A percentile compares a stretch with the other conserved stretches of the same genome.
These are phyloP conservation scores for Saprolegnia parasitica DNA, from an alignment of 352 stramenopile species.

Conservation along the genomic window DNA sequence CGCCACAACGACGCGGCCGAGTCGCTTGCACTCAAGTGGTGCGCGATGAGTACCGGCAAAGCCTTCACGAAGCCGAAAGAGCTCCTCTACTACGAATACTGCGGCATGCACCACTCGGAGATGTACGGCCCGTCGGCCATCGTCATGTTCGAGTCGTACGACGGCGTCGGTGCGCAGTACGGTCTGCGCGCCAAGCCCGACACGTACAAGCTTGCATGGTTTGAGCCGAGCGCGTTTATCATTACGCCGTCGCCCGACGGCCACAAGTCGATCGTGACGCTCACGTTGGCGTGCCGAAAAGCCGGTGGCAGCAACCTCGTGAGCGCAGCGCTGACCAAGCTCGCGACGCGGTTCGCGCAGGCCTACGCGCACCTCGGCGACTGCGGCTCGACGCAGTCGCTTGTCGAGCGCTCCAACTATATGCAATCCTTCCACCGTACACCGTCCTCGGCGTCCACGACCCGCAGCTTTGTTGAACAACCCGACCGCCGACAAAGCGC, in stretches of 20 bases:
- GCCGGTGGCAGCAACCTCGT: conserved; percentile 56
- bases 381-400: neutral
- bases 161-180: conserved; percentile 66
- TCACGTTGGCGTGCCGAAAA: conserved; percentile 78
- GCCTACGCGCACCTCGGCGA: conserved; percentile 42
- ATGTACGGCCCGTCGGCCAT: conserved; percentile 61
- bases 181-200: conserved; percentile 64
- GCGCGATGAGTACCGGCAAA: conserved; percentile 70
- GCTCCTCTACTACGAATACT: conserved; percentile 79
- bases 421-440: neutral
- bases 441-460: neutral
- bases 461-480: neutral
- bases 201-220: conserved; percentile 71
- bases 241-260: conserved; percentile 68
- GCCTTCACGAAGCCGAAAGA: conserved; percentile 76
- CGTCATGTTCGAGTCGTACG: conserved; percentile 77
- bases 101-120: conserved; percentile 50
- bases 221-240: conserved; percentile 68
- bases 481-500: neutral
- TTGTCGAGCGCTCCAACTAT: neutral
- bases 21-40: conserved; percentile 80
- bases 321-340: conserved; percentile 61
- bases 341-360: conserved; percentile 56
- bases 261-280: conserved; percentile 54
- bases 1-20: conserved; percentile 39